These are phyloP conservation scores for Galeopsis tetrahit DNA, from an alignment of 257 asterid genomes.

Conservation along the genomic window DNA sequence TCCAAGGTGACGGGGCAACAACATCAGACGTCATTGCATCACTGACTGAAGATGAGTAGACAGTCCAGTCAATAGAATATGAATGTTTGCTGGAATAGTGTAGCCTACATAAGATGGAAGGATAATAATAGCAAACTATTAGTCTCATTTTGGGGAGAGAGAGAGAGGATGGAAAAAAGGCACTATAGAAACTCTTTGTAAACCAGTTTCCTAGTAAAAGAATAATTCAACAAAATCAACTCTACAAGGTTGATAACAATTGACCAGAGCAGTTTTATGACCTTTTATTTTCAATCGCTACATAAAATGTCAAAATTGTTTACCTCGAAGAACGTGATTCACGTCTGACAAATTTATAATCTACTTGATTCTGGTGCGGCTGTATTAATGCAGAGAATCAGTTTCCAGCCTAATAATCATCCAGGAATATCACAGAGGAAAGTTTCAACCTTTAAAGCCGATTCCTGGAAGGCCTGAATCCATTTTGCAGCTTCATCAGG, in stretches of 20 bases:
- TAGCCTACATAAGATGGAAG: slow-evolving; percentile 51
- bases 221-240: slow-evolving; percentile 17
- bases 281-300: slow-evolving; percentile 21
- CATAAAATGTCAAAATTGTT: slow-evolving; percentile 24
- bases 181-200: slow-evolving; percentile 25
- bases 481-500: slow-evolving; percentile 98
- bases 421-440: slow-evolving; percentile 29
- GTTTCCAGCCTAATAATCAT: slow-evolving; percentile 35
- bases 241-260: slow-evolving; percentile 26
- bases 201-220: slow-evolving; percentile 28
- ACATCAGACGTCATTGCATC: slow-evolving; percentile 85
- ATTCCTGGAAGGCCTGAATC: slow-evolving; percentile 90
- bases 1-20: slow-evolving; percentile 97
- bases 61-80: slow-evolving; percentile 77
- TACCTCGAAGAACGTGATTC: slow-evolving; percentile 70
- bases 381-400: slow-evolving; percentile 51
- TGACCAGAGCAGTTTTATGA: slow-evolving; percentile 7
- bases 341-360: slow-evolving; percentile 46
- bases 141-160: neutral
- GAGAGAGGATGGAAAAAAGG: neutral
- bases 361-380: slow-evolving; percentile 67
- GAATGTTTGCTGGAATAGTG: slow-evolving; percentile 61
- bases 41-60: slow-evolving; percentile 64
- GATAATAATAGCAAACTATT: slow-evolving; percentile 11
- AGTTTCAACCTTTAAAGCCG: slow-evolving; percentile 77